These are phyloP conservation scores for Rhodotorula sp. DNA, from an alignment of 1,284 basidiomycete species.

Conservation along the genomic window DNA sequence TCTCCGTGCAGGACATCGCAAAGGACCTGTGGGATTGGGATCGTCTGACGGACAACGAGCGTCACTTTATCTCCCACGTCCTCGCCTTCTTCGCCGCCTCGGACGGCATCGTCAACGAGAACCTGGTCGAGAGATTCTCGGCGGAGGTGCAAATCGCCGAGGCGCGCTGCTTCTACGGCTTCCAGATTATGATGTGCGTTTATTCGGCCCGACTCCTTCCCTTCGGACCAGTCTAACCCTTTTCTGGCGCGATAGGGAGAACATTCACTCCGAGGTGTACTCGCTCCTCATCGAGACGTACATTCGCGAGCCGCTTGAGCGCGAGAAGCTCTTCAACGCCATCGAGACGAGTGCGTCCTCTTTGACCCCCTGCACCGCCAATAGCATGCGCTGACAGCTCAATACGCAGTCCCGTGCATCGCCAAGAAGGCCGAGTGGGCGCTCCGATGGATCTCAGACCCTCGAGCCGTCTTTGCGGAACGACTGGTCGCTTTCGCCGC, in stretches of 20 bases:
- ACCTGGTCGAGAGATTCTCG: constrained; percentile 54
- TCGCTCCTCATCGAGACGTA: constrained; percentile 61
- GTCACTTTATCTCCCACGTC: constrained; percentile 54
- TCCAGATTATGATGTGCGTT: constrained; percentile 55
- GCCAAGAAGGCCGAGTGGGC: constrained; percentile 50
- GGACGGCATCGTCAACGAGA: constrained; percentile 56
- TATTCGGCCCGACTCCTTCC: neutral
- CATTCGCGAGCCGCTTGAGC: constrained; percentile 56
- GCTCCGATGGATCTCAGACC: constrained; percentile 53
- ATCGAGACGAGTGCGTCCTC: constrained; percentile 54
- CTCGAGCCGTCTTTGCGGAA: constrained; percentile 52
- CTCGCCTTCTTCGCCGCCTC: constrained; percentile 55
- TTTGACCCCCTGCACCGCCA: neutral
- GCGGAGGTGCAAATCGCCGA: constrained; percentile 54
- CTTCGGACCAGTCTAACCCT: neutral
- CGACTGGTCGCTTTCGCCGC: constrained; percentile 54
- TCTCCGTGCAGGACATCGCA: constrained; percentile 47
- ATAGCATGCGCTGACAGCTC: neutral
- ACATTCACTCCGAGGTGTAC: constrained; percentile 61
- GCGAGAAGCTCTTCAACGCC: constrained; percentile 57
- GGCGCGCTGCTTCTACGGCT: constrained; percentile 55
- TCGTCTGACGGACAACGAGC: constrained; percentile 53
- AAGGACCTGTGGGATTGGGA: constrained; percentile 55
- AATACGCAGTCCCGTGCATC: constrained; percentile 42
- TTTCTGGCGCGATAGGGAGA: constrained; percentile 49